Evolutionary conservation across 108 stramenopile species (phyloP).

Genomic region (Discostella pseudostelligera): DNA sequence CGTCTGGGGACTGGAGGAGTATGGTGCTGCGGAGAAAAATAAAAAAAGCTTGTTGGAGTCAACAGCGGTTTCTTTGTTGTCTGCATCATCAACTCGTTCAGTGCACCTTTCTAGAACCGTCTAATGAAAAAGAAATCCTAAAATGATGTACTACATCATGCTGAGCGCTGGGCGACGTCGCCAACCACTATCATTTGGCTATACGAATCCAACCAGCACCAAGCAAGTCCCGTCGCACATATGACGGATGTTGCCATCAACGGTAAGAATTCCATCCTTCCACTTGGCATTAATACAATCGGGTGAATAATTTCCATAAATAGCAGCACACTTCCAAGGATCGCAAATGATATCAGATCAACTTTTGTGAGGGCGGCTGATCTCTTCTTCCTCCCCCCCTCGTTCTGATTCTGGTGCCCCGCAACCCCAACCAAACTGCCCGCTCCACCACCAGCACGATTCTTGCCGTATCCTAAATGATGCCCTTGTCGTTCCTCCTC

Average conservation of each 20-base stretch:
- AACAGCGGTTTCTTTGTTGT: no score
- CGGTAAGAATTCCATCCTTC: conserved; percentile 73
- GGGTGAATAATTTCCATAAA: conserved; percentile 63
- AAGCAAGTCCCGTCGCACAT: conserved; percentile 64
- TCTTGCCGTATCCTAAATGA: no score
- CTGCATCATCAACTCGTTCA: no score
- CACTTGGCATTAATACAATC: conserved; percentile 49
- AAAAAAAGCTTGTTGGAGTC: no score
- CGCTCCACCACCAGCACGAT: no score
- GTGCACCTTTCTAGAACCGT: no score
- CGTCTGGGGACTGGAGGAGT: no score
- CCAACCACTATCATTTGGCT: conserved; percentile 5
- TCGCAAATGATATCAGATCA: conserved; percentile 21
- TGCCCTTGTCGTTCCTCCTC: no score
- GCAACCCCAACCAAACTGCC: no score
- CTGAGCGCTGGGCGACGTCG: conserved; percentile 21
- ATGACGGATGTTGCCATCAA: conserved; percentile 68
- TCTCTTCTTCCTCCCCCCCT: conserved; percentile 9
- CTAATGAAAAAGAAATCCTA: no score
- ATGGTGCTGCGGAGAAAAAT: no score
- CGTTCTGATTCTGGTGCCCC: conserved; percentile 3
- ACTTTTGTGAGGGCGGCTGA: conserved; percentile 15
- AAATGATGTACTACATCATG: no score
- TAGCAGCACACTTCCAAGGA: conserved; percentile 30
- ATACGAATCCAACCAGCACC: conserved; percentile 55